Percentiles rank a stretch among this genome's conserved stretches.
Evolutionary conservation across 1,284 basidiomycete species (phyloP).

Genomic region (Leucoagaricus sp.): DNA sequence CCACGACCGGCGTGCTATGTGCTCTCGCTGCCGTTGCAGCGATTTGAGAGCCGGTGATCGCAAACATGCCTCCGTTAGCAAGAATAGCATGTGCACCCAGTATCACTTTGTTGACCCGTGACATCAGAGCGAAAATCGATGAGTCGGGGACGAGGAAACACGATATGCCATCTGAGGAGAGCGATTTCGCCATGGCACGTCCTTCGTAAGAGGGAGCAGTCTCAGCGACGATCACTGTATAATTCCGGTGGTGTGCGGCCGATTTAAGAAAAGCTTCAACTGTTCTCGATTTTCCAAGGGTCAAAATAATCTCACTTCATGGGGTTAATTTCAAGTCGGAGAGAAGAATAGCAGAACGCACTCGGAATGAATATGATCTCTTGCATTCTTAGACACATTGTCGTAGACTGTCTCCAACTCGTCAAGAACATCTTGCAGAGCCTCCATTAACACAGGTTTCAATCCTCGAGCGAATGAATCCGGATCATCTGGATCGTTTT

Average conservation of each 20-base stretch:
- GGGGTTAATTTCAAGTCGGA: constrained; percentile 12
- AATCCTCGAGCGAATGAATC: constrained; percentile 71
- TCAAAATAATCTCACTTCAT: constrained; percentile 90
- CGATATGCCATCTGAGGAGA: constrained; percentile 82
- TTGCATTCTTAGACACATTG: constrained; percentile 91
- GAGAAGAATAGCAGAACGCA: constrained; percentile 40
- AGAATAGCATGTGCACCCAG: constrained; percentile 92
- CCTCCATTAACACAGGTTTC: constrained; percentile 85
- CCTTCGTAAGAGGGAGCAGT: constrained; percentile 90
- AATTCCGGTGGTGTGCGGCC: constrained; percentile 89
- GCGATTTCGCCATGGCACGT: constrained; percentile 79
- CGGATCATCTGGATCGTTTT: constrained; percentile 71
- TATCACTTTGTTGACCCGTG: constrained; percentile 95
- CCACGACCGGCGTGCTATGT: constrained; percentile 92
- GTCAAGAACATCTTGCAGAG: constrained; percentile 91
- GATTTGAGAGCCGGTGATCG: constrained; percentile 82
- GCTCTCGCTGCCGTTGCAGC: constrained; percentile 89
- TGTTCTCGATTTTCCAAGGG: constrained; percentile 91
- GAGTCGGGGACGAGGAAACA: constrained; percentile 96
- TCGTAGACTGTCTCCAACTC: constrained; percentile 97
- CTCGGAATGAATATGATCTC: constrained; percentile 97
- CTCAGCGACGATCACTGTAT: constrained; percentile 96
- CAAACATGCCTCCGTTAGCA: constrained; percentile 95
- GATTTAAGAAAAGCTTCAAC: constrained; percentile 94
- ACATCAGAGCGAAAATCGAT: constrained; percentile 94